These are phyloP conservation scores for Raphanus sativus DNA, from an alignment of 345 rosid species.

Conservation along the genomic window DNA sequence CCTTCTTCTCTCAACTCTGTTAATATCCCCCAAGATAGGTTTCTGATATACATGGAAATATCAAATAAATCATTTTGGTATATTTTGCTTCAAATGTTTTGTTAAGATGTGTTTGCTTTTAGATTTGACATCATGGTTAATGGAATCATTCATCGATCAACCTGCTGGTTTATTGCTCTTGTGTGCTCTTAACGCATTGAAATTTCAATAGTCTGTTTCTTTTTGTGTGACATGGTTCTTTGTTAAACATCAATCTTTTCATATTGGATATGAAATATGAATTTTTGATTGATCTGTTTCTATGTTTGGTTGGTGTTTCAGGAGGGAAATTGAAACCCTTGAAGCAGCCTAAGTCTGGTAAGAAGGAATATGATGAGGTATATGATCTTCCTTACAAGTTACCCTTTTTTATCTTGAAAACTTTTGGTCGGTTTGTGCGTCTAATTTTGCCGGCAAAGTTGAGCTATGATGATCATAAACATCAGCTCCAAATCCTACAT, in stretches of 20 bases:
- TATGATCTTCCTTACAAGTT: not conserved
- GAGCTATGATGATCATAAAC: slow-evolving; percentile 2
- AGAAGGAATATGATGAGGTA: slow-evolving; percentile 87
- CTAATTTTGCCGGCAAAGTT: not conserved
- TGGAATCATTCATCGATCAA: not conserved
- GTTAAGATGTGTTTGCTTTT: not conserved
- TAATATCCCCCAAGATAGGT: not conserved
- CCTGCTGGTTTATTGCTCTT: not conserved
- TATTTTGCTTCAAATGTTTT: not conserved
- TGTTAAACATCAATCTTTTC: not conserved
- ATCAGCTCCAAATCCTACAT: not conserved
- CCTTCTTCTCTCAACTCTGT: not conserved
- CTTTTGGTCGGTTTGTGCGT: not conserved
- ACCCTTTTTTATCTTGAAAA: slow-evolving; percentile 1
- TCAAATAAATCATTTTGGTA: not conserved
- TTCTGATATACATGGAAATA: not conserved
- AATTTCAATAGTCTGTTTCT: not conserved
- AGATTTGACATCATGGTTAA: not conserved
- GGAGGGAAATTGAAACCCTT: slow-evolving; percentile 87
- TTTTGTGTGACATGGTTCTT: not conserved
- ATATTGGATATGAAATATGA: not conserved
- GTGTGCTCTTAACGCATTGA: not conserved
- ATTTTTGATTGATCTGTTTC: not conserved
- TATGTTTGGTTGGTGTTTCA: slow-evolving; percentile 16
- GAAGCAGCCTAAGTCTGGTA: slow-evolving; percentile 67